Percentiles rank a stretch among this genome's conserved stretches.
phyloP scores from a whole-genome alignment of 2,329 filamentous ascomycete species.

The Coniella vitis region DNA sequence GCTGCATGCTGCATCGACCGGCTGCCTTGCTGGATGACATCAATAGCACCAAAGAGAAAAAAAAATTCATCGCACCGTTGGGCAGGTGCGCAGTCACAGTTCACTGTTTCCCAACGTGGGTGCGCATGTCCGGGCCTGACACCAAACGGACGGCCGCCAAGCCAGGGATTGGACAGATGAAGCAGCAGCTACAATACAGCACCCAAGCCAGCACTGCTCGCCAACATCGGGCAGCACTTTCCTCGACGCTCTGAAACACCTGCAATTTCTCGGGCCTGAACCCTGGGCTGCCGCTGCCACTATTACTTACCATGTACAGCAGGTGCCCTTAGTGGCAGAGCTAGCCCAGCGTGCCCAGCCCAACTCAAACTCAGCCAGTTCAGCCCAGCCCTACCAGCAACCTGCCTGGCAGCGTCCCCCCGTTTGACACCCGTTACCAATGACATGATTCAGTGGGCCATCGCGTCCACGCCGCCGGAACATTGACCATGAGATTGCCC shows the following conservation, averaged over 20 bases:
- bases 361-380: too few species aligned
- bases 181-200: conserved; percentile 2
- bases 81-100: too few species aligned
- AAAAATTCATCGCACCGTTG: too few species aligned
- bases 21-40: neutral
- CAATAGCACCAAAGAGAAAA: neutral
- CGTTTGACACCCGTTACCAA: neutral
- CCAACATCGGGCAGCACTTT: neutral
- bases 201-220: too few species aligned
- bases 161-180: conserved; percentile 5
- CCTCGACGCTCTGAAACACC: conserved; percentile 1
- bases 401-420: conserved; percentile 2
- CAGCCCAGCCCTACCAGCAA: conserved; percentile 4
- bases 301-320: too few species aligned
- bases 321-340: too few species aligned
- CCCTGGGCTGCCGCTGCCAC: neutral
- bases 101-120: too few species aligned
- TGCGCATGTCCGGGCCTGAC: too few species aligned
- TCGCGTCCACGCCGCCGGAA: neutral
- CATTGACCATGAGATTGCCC: too few species aligned
- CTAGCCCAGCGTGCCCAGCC: too few species aligned
- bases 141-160: too few species aligned
- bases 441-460: conserved; percentile 7
- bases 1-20: conserved; percentile 4
- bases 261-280: neutral